These are phyloP conservation scores for Thamnidium elegans DNA, from an alignment of 192 early-diverging fungal genomes.

Conservation along the genomic window DNA sequence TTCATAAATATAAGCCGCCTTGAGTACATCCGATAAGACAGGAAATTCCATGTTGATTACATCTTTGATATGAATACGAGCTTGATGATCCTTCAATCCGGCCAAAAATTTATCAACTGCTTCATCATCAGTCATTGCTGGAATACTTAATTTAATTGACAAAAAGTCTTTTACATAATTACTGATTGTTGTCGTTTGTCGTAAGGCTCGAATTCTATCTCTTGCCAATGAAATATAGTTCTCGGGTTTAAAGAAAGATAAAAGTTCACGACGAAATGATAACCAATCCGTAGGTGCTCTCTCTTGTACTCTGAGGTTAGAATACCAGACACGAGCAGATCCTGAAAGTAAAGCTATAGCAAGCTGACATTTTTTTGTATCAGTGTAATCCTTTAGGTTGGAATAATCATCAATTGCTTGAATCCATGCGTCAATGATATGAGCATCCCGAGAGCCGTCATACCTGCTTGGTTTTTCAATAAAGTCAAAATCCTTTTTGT, in stretches of 20 bases:
- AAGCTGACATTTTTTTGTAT: too few species aligned
- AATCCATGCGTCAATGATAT: too few species aligned
- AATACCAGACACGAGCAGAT: too few species aligned
- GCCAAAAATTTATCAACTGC: not conserved
- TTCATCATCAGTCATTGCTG: not conserved
- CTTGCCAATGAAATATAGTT: not conserved
- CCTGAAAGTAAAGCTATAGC: too few species aligned
- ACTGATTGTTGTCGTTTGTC: not conserved
- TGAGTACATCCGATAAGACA: not conserved
- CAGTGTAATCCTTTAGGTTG: too few species aligned
- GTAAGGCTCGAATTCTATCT: not conserved
- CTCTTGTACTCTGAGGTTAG: too few species aligned
- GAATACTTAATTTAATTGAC: not conserved
- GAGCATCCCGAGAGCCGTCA: too few species aligned
- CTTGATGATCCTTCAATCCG: not conserved
- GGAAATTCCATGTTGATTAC: not conserved
- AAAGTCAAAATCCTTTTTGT: too few species aligned
- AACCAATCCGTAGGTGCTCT: too few species aligned
- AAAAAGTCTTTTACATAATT: not conserved
- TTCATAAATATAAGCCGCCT: not conserved
- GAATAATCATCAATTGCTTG: too few species aligned
- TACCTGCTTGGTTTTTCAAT: not conserved
- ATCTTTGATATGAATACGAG: not conserved
- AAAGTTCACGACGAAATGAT: too few species aligned
- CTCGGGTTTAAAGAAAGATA: not conserved